Evolutionary conservation across 2,329 filamentous ascomycete genomes (phyloP), one percentile per base, ranked within the genome.

Genomic region (Paraphoma sp.): DNA sequence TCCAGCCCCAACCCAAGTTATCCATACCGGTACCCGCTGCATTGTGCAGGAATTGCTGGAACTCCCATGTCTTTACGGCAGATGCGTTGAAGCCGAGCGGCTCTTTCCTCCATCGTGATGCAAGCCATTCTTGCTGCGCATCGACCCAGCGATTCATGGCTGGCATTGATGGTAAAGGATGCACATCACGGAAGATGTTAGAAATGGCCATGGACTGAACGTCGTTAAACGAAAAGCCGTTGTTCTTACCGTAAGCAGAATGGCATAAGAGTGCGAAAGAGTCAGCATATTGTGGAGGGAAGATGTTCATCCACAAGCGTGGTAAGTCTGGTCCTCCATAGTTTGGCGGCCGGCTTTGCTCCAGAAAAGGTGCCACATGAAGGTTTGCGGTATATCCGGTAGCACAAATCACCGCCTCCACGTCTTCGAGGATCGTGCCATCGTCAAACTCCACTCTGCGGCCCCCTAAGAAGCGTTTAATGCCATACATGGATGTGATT

Each of bases 361-460:
- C 48, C 9, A 70, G 70, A 43, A 76, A 71, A 28, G 65, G 62
- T 7, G 60, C 58, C 11, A 68, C 66, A 6, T 69, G 29, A 17
- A 73, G 51, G 30, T 65, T 60, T 45, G 71, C 57, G n/a, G 62
- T 52, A 58, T 77, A 78, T 43, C 75, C 75, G 8, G 75, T 78
- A 53, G 73, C 75, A 53, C 64, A 76, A 42, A 78, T 70, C 29
- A 78, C 70, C 10, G 67, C 68, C 51, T 76, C 72, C 29, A 77
- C 64, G 30, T 72, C 64, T 14, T 68, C 58, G 14, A 77, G 58
- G 9, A 65, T 54, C 5, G 63, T 67, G 1, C 73, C 74, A 51
- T 75, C 68, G 9, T 62, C 56, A 10, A 78, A 59, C 48, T 74
- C 66, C 10, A 76, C 56, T 3, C 56, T 62, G 7, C 54, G 53